A percentile compares a stretch with the other conserved stretches of the same genome.
Conservation (phyloP, 2,329 filamentous ascomycete species). For the Fusarium sp. region DNA sequence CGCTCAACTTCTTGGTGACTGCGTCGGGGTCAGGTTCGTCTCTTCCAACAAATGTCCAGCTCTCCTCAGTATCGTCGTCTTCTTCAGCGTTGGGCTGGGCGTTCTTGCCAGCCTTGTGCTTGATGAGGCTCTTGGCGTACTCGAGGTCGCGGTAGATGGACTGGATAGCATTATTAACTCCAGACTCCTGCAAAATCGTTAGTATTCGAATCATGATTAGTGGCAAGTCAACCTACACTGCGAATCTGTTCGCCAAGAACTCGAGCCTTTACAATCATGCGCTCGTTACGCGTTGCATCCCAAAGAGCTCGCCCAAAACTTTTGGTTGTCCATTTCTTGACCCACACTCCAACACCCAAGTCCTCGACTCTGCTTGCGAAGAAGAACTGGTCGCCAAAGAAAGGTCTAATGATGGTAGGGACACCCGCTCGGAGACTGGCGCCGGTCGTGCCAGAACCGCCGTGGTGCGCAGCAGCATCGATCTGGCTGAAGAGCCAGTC, state of each 20-base stretch:
- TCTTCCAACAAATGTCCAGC: constrained; percentile 88
- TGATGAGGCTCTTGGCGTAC: constrained; percentile 87
- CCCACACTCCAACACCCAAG: constrained; percentile 87
- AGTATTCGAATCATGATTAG: constrained; percentile 20
- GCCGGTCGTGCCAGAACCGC: constrained; percentile 93
- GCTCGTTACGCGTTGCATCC: constrained; percentile 88
- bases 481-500: constrained; percentile 97
- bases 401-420: constrained; percentile 94
- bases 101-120: constrained; percentile 68
- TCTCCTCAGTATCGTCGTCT: constrained; percentile 75
- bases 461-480: constrained; percentile 93
- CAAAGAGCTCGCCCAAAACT: constrained; percentile 87
- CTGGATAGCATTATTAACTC: constrained; percentile 90
- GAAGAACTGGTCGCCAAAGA: constrained; percentile 98
- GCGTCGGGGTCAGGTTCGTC: constrained; percentile 60
- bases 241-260: constrained; percentile 88
- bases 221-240: constrained; percentile 65
- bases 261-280: constrained; percentile 89
- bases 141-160: constrained; percentile 95
- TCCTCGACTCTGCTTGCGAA: constrained; percentile 92
- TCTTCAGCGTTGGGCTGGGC: constrained; percentile 55
- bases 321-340: constrained; percentile 90
- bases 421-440: constrained; percentile 90
- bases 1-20: constrained; percentile 55
- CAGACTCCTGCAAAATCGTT: constrained; percentile 74